Evolutionary conservation across 2,329 filamentous ascomycete genomes (phyloP).

Genomic region (Nannizziopsis arthrosporioides): DNA sequence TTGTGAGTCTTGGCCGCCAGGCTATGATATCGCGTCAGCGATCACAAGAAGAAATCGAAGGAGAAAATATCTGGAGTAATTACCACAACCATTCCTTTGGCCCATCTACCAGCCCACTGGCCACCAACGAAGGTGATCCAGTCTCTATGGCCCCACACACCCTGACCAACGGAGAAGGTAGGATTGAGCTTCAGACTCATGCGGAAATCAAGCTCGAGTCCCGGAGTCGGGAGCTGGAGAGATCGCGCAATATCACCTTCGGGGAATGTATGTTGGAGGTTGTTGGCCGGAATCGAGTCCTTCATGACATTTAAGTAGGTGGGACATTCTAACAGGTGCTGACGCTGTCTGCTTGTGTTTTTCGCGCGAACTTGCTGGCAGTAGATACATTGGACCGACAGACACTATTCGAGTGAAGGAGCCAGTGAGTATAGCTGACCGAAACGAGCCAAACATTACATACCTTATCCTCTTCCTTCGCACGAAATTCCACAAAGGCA

Average conservation of each 20-base stretch:
- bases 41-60: neutral
- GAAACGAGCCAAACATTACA: neutral
- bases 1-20: constrained; percentile 41
- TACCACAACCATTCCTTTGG: constrained; percentile 41
- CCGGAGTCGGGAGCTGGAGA: constrained; percentile 37
- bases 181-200: constrained; percentile 44
- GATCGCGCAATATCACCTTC: constrained; percentile 40
- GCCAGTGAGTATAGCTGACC: neutral
- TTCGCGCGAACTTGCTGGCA: constrained; percentile 41
- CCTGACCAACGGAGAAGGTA: constrained; percentile 36
- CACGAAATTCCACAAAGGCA: constrained; percentile 39
- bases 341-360: constrained; percentile 40
- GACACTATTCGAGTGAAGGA: constrained; percentile 25
- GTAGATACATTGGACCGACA: constrained; percentile 41
- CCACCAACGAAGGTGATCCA: constrained; percentile 43
- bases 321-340: constrained; percentile 39
- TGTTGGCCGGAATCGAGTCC: constrained; percentile 42
- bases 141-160: constrained; percentile 40
- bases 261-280: constrained; percentile 40
- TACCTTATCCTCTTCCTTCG: constrained; percentile 38
- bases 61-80: constrained; percentile 15
- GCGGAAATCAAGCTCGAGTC: constrained; percentile 42
- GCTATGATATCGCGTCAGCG: constrained; percentile 22
- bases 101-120: constrained; percentile 43
- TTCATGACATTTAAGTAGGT: constrained; percentile 44